Conservation (phyloP, 345 rosid genomes). For the Brassica rapa region DNA sequence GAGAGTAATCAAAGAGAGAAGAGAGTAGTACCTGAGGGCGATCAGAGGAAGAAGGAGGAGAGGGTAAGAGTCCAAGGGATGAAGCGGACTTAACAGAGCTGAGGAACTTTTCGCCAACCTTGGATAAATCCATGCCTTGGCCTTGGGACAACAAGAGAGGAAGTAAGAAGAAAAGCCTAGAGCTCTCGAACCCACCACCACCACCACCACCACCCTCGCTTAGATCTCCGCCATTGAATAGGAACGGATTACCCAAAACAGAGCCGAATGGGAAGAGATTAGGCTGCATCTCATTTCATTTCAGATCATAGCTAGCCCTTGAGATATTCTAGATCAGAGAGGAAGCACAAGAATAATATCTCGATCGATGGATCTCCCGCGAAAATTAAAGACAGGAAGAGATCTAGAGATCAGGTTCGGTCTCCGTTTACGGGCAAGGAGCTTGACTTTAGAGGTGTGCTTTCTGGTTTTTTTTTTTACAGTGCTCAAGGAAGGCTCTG, state of each 20-base stretch:
- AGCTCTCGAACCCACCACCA: slow-evolving; percentile 60
- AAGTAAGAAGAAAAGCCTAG: slow-evolving; percentile 80
- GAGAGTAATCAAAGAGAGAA: background rate
- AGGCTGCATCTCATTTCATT: slow-evolving; percentile 74
- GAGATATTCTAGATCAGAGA: background rate
- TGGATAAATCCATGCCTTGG: slow-evolving; percentile 83
- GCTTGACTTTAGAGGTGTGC: background rate
- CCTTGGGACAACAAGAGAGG: slow-evolving; percentile 81
- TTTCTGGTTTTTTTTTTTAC: no score
- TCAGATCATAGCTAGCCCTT: slow-evolving; percentile 7
- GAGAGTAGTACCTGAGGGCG: slow-evolving; percentile 72
- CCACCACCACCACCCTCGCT: slow-evolving; percentile 45
- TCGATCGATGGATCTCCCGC: no score
- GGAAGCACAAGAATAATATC: background rate
- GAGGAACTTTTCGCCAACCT: slow-evolving; percentile 84
- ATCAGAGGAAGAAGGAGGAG: slow-evolving; percentile 54
- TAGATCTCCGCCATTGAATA: slow-evolving; percentile 62
- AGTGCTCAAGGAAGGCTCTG: no score
- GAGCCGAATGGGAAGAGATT: slow-evolving; percentile 68
- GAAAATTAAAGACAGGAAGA: background rate
- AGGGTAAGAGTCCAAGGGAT: slow-evolving; percentile 82
- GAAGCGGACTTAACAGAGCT: slow-evolving; percentile 95
- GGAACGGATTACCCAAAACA: slow-evolving; percentile 62
- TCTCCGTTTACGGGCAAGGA: background rate
- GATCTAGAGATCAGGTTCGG: background rate